Evolutionary conservation across 805 yeast genomes (phyloP).

Genomic region (Saccharomycopsis selenospora): DNA sequence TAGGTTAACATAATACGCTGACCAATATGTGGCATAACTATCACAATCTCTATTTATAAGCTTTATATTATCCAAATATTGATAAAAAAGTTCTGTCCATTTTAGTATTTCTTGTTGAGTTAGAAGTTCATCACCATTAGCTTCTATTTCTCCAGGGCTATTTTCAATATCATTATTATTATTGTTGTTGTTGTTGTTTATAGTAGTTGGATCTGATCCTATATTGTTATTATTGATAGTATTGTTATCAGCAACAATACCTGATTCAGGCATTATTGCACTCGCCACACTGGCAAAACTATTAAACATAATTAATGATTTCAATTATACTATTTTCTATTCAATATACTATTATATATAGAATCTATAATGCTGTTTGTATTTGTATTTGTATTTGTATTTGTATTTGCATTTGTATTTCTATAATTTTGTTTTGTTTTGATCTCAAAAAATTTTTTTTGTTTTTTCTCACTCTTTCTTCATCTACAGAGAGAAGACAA

Average conservation of each 20-base stretch:
- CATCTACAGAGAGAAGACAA: no score
- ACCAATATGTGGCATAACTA: slow-evolving; percentile 20
- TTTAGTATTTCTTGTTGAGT: slow-evolving; percentile 7
- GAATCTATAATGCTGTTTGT: slow-evolving; percentile 22
- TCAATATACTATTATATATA: no score
- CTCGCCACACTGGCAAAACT: slow-evolving; percentile 4
- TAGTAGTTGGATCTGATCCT: no score
- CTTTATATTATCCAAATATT: slow-evolving; percentile 7
- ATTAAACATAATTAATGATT: not conserved
- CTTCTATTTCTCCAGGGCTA: not conserved
- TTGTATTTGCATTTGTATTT: no score
- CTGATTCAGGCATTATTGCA: not conserved
- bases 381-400: slow-evolving; percentile 35
- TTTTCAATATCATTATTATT: not conserved
- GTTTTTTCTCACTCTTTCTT: no score
- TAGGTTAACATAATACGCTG: slow-evolving; percentile 20
- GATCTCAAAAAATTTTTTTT: no score
- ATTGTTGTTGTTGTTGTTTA: no score
- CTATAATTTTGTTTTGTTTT: no score
- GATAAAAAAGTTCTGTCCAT: slow-evolving; percentile 14
- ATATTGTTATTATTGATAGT: no score
- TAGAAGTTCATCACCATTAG: not conserved
- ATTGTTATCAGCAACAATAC: not conserved
- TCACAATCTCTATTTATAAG: slow-evolving; percentile 12
- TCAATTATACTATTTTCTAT: not conserved